A percentile compares a stretch with the other conserved stretches of the same genome.
Evolutionary conservation across 768 basidiomycete genomes (phyloP).

Genomic region (Melanogaster broomeanus): DNA sequence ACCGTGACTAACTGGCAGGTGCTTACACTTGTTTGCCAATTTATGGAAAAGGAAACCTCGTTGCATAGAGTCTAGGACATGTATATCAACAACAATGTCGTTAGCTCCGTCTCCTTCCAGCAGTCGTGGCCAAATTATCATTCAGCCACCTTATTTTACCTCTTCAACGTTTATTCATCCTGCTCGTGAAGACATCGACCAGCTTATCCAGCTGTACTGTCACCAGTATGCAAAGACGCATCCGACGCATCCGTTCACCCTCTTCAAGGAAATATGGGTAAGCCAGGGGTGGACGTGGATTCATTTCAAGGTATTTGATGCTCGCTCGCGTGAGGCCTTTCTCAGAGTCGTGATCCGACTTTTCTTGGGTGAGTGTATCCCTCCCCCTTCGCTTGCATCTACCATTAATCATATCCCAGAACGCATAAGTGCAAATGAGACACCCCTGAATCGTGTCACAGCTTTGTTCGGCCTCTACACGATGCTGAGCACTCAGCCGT

Average conservation of each 20-base stretch:
- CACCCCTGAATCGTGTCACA: constrained; percentile 55
- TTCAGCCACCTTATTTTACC: constrained; percentile 79
- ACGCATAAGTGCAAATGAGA: constrained; percentile 47
- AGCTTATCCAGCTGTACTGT: constrained; percentile 53
- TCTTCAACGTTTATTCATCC: constrained; percentile 71
- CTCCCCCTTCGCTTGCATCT: no score
- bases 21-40: constrained; percentile 13
- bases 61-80: not conserved
- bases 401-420: constrained; percentile 41
- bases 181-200: constrained; percentile 62
- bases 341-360: constrained; percentile 59
- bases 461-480: constrained; percentile 73
- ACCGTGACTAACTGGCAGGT: not conserved
- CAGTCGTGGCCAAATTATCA: constrained; percentile 56
- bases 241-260: constrained; percentile 53
- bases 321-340: constrained; percentile 63
- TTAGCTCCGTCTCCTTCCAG: constrained; percentile 56
- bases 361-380: constrained; percentile 57
- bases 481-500: constrained; percentile 70
- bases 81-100: constrained; percentile 41
- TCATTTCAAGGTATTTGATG: constrained; percentile 74
- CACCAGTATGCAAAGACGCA: constrained; percentile 43
- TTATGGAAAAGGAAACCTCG: constrained; percentile 21
- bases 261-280: constrained; percentile 74
- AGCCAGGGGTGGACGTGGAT: constrained; percentile 72